These are phyloP conservation scores for Yamadazyma spencermartinsiae DNA, from an alignment of 1,139 yeast species.

Conservation along the genomic window DNA sequence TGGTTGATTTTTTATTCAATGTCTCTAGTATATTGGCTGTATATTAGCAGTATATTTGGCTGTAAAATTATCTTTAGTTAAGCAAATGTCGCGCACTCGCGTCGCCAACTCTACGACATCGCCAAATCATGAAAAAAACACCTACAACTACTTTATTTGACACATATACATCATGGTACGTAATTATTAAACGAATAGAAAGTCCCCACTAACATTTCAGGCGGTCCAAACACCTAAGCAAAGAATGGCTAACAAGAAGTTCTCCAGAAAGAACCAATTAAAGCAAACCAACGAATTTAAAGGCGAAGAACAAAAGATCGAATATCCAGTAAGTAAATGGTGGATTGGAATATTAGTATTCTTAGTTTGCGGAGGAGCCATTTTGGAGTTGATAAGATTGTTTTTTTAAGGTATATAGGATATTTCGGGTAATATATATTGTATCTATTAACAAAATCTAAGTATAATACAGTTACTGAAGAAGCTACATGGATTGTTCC, in stretches of 20 bases:
- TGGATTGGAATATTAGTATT: constrained; percentile 68
- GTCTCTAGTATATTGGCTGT: no score
- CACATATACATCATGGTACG: not conserved
- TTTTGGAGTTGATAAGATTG: constrained; percentile 63
- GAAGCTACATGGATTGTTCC: constrained; percentile 9
- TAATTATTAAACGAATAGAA: no score
- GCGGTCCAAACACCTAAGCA: constrained; percentile 77
- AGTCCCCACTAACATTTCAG: constrained; percentile 20
- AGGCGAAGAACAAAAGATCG: constrained; percentile 29
- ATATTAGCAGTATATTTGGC: no score
- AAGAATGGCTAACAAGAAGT: constrained; percentile 80
- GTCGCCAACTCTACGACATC: no score
- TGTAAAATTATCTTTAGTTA: no score
- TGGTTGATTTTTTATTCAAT: no score
- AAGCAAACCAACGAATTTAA: constrained; percentile 64
- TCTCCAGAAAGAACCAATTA: constrained; percentile 69
- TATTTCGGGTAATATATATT: no score
- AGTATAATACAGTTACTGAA: not conserved
- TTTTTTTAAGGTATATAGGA: constrained; percentile 47
- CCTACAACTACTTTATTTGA: not conserved
- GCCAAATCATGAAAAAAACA: not conserved
- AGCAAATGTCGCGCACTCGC: no score
- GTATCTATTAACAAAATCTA: no score
- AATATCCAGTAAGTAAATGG: constrained; percentile 52
- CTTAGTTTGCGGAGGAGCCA: constrained; percentile 80